Percentiles rank a stretch among this genome's conserved stretches.
phyloP scores from a whole-genome alignment of 495 filamentous ascomycete species.

The Penicillium paxilli region DNA sequence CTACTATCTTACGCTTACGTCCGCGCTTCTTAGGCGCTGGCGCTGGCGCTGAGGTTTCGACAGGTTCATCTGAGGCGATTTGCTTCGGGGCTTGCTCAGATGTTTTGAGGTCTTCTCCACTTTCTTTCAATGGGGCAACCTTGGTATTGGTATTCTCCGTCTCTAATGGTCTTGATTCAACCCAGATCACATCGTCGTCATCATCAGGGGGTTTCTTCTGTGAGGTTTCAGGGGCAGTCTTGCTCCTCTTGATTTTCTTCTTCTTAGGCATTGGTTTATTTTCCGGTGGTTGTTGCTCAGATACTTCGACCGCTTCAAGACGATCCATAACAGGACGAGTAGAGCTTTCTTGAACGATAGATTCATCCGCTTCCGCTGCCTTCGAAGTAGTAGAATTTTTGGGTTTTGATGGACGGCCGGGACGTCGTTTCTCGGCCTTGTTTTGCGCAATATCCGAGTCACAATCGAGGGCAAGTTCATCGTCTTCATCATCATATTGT shows the following conservation, averaged over 20 bases:
- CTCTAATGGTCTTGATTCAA: conserved; percentile 31
- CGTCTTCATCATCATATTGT: conserved; percentile 29
- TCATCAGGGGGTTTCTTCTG: conserved; percentile 15
- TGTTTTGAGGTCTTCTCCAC: background rate
- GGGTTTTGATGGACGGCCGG: conserved; percentile 24
- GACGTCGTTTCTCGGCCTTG: conserved; percentile 22
- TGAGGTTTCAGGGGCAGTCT: conserved; percentile 36
- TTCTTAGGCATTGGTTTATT: conserved; percentile 24
- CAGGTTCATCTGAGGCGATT: background rate
- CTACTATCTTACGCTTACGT: conserved; percentile 43
- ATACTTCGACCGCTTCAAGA: conserved; percentile 1
- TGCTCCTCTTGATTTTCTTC: conserved; percentile 41
- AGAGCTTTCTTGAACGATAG: conserved; percentile 1
- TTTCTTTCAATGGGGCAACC: background rate
- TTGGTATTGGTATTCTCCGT: background rate
- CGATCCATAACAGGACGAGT: too few species aligned
- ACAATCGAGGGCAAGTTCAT: conserved; percentile 29
- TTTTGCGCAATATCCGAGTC: conserved; percentile 2
- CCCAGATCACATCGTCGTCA: conserved; percentile 40
- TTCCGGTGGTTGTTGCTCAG: background rate
- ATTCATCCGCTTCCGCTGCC: conserved; percentile 7
- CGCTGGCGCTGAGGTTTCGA: background rate
- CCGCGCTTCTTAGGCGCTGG: conserved; percentile 44
- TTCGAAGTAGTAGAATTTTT: conserved; percentile 3
- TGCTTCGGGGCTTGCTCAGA: background rate